phyloP scores from a whole-genome alignment of 2,329 filamentous ascomycete species.

The Amauroascus verrucosus region DNA sequence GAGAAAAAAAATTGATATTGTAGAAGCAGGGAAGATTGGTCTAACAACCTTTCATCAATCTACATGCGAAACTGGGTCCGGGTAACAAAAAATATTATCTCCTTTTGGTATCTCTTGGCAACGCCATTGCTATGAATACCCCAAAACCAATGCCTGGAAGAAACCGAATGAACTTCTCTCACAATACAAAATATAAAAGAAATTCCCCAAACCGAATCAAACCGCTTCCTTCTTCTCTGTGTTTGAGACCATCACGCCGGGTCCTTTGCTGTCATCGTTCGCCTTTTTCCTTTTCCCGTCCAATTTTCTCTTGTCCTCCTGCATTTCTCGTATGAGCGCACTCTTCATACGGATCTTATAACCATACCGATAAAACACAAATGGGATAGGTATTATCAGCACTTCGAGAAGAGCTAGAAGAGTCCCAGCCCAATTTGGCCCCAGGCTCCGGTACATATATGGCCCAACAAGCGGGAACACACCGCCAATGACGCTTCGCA shows the following conservation, averaged over 20 bases:
- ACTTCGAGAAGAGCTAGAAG: constrained; percentile 64
- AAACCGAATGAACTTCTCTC: too few relatives aligned
- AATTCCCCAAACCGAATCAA: background rate
- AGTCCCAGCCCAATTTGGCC: constrained; percentile 69
- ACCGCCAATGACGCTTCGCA: constrained; percentile 65
- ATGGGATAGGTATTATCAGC: constrained; percentile 64
- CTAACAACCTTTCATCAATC: too few relatives aligned
- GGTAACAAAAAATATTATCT: too few relatives aligned
- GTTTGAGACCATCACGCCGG: background rate
- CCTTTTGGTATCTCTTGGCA: too few relatives aligned
- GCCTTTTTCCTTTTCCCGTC: constrained; percentile 30
- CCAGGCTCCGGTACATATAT: constrained; percentile 57
- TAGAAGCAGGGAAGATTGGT: too few relatives aligned
- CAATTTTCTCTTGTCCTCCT: constrained; percentile 41
- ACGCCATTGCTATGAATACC: too few relatives aligned
- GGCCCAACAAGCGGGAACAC: constrained; percentile 64
- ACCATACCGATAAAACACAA: constrained; percentile 61
- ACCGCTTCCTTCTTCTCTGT: constrained; percentile 1
- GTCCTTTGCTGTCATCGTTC: background rate
- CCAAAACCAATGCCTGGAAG: too few relatives aligned
- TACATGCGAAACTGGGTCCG: too few relatives aligned
- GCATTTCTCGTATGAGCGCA: constrained; percentile 47
- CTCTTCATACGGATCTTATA: constrained; percentile 48
- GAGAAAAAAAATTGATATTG: too few relatives aligned
- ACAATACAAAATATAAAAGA: too few relatives aligned